Base-by-base conservation (phyloP, 192 early-diverging fungal species). In the Backusella tuberculispora region DNA sequence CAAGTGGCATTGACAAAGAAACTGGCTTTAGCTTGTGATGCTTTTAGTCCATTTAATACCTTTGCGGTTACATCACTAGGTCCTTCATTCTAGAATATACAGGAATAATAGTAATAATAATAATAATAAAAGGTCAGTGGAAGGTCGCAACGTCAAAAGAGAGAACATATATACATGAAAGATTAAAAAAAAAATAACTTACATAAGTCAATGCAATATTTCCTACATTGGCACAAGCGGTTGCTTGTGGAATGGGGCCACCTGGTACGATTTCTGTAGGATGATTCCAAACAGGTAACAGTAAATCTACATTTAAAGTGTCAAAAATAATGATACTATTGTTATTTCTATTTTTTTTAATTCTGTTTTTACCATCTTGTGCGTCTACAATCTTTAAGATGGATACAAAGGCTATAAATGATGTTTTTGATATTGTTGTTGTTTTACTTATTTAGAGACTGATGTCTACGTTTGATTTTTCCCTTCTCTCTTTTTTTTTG, bases 1-100 rank as follows among this genome's bases (percentile, higher is more conserved):
- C 85, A 86, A 14, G 85, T 84, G 0, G 85, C 83, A 66, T 86
- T 86, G 0, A 81, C 80, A 68, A 86, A 84, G 80, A 86, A 86
- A 40, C 78, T 83, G n/a, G 82, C 85, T 24, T 81, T 82, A 10
- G 85, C 85, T 73, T 86, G 81, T 63, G 63, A 76, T 21, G 80
- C 78, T 50, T 86, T 86, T 5, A 86, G 66, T 44, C 82, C 82
- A 56, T 86, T 84, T 24, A 86, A 77, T 44, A 86, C 82, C 63
- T 86, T 82, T n/a, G 78, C 77, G 0, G 85, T 86, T n/a, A 84
- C 85, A 74, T 86, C 85, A 64, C 85, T 86, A 14, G 85, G 85
- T 24, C 85, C 85, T 63, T 86, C 85, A 19, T 82, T 84, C 83
- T 86, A 34, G 2, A 1, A 34, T 34, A 34, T 34, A 34, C 29